Conservation (phyloP, 495 filamentous ascomycete species). For the Hyaloscypha finlandica region DNA sequence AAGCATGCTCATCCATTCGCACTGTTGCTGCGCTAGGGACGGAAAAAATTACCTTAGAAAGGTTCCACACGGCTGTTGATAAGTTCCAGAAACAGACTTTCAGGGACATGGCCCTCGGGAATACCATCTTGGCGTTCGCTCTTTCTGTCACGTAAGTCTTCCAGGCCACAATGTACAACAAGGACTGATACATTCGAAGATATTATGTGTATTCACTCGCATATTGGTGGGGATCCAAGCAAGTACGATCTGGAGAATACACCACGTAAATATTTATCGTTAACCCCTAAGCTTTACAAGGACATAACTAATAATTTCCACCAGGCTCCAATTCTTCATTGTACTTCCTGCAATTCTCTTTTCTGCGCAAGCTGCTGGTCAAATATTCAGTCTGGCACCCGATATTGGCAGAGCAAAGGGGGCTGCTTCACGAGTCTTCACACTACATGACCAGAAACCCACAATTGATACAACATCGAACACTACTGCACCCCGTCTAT, state of each 20-base stretch:
- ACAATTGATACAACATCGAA: slow-evolving; percentile 18
- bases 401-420: slow-evolving; percentile 28
- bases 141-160: slow-evolving; percentile 36
- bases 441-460: slow-evolving; percentile 28
- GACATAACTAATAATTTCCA: too few relatives aligned
- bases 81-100: slow-evolving; percentile 42
- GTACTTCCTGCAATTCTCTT: slow-evolving; percentile 63
- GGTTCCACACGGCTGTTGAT: slow-evolving; percentile 42
- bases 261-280: slow-evolving; percentile 32
- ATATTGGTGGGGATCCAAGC: slow-evolving; percentile 68
- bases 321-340: slow-evolving; percentile 61
- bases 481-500: background rate
- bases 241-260: slow-evolving; percentile 58
- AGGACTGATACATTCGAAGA: slow-evolving; percentile 37
- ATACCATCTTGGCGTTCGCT: slow-evolving; percentile 56
- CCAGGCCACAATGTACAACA: slow-evolving; percentile 30
- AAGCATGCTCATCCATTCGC: slow-evolving; percentile 58
- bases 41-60: slow-evolving; percentile 48
- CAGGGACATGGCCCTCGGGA: slow-evolving; percentile 40
- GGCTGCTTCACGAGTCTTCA: slow-evolving; percentile 25
- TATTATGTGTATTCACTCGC: slow-evolving; percentile 63
- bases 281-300: too few relatives aligned
- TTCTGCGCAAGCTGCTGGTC: slow-evolving; percentile 63
- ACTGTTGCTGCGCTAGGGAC: slow-evolving; percentile 59
- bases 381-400: slow-evolving; percentile 62